These are phyloP conservation scores for Trifolium pratense DNA, from an alignment of 306 rosid genomes.

Conservation along the genomic window DNA sequence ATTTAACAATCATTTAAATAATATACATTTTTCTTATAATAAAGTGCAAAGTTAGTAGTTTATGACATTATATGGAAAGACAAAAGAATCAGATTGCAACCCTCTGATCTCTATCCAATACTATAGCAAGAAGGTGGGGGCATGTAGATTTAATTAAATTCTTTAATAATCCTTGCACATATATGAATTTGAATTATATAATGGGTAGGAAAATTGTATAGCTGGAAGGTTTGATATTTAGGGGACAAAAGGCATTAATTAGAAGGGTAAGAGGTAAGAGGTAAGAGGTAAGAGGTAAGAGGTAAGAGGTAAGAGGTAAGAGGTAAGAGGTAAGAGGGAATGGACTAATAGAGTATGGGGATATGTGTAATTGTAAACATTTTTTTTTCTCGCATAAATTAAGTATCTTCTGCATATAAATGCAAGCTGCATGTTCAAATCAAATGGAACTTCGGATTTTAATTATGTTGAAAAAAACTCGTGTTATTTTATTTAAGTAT, in stretches of 20 bases:
- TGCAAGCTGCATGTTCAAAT: too few species aligned
- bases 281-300: constrained; percentile 45
- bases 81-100: constrained; percentile 41
- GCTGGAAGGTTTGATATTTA: constrained; percentile 66
- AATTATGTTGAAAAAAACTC: too few species aligned
- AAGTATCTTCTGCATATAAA: too few species aligned
- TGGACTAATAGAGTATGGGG: constrained; percentile 44
- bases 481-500: too few species aligned
- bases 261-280: constrained; percentile 41
- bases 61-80: constrained; percentile 44
- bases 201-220: constrained; percentile 42
- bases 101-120: constrained; percentile 34
- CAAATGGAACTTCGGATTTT: too few species aligned
- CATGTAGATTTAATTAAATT: constrained; percentile 25
- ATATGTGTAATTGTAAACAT: constrained; percentile 45
- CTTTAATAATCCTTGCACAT: constrained; percentile 28
- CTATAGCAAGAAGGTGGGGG: not conserved
- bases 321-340: constrained; percentile 47
- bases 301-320: constrained; percentile 44
- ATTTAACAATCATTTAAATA: not conserved
- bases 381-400: too few species aligned
- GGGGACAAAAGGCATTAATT: constrained; percentile 61
- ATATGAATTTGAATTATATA: constrained; percentile 25
- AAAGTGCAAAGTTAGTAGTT: not conserved
- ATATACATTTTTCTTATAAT: not conserved